These are phyloP conservation scores for Teratosphaeria viscida DNA, from an alignment of 2,329 filamentous ascomycete species.

Conservation along the genomic window DNA sequence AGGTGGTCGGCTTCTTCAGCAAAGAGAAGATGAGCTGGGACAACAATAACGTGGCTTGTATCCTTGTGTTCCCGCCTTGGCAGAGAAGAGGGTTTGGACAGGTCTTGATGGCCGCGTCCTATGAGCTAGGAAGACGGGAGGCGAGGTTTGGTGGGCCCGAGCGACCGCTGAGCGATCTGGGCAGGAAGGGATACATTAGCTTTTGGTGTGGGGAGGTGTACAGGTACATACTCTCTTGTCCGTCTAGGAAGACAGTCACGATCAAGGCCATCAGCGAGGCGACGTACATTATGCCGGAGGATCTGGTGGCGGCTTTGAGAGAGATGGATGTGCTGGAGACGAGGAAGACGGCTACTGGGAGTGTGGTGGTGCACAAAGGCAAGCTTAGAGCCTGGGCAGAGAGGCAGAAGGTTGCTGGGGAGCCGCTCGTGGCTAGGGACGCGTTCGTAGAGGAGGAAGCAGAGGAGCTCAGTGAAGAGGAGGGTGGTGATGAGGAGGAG, in stretches of 20 bases:
- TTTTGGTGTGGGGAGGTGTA: slow-evolving; percentile 83
- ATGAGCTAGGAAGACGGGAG: slow-evolving; percentile 79
- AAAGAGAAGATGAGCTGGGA: slow-evolving; percentile 99
- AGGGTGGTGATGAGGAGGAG: slow-evolving; percentile 7
- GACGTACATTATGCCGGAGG: slow-evolving; percentile 77
- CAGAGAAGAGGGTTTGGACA: slow-evolving; percentile 82
- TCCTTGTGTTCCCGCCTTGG: slow-evolving; percentile 90
- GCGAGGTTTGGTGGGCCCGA: slow-evolving; percentile 82
- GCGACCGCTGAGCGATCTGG: slow-evolving; percentile 81
- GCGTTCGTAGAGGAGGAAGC: slow-evolving; percentile 65
- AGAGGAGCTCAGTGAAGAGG: slow-evolving; percentile 18
- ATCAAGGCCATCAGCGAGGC: slow-evolving; percentile 61
- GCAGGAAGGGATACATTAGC: slow-evolving; percentile 67
- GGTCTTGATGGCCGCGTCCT: slow-evolving; percentile 83
- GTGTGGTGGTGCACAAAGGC: slow-evolving; percentile 45
- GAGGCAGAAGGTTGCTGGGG: slow-evolving; percentile 51
- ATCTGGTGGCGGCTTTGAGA: slow-evolving; percentile 66
- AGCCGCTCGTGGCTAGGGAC: slow-evolving; percentile 58
- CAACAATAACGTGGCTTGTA: slow-evolving; percentile 94
- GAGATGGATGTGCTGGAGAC: slow-evolving; percentile 64
- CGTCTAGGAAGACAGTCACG: slow-evolving; percentile 45
- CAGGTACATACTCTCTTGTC: slow-evolving; percentile 46
- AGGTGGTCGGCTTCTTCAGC: slow-evolving; percentile 91
- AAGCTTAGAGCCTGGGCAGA: slow-evolving; percentile 58
- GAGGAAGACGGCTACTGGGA: slow-evolving; percentile 41